Base-by-base conservation (phyloP, 2,329 filamentous ascomycete genomes). In the Sporothrix curviconia region DNA sequence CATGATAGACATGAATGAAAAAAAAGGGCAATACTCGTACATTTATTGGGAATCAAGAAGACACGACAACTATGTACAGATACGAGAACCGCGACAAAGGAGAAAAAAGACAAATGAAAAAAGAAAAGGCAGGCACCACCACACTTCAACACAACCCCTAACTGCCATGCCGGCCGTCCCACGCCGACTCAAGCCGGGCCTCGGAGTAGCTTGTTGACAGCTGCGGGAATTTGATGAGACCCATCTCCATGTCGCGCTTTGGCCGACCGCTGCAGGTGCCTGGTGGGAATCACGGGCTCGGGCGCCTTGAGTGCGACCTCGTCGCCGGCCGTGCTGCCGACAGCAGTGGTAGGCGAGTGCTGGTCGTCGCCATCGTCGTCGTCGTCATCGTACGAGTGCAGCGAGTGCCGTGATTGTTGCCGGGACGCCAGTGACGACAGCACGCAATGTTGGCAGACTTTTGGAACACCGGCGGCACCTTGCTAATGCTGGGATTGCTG, bases 381-480 rank as follows among this genome's bases (percentile, higher is more conserved):
- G 24, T 44, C 24, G 12, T n/a, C 42, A 24, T 8, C 24, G 25
- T 39, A 22, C 34, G 47, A 51, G 44, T 49, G 28, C n/a, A 32
- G 17, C 32, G 55, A 51, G 36, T 43, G 30, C 4, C 50, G 28
- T 3, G 43, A 52, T 32, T 34, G 28, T 11, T 43, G 32, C 12
- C 22, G 37, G 15, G 59, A 53, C 37, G 39, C n/a, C 7, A 58
- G 8, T 7, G 59, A 46, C 32, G 59, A 57, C 42, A 56, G 12
- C 15, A 60, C 25, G 15, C 54, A n/a, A 60, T 40, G 43, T 59
- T 53, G 19, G 52, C 17, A 2, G 55, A 52, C 14, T 53, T 55
- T 15, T 46, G 28, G 24, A n/a, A n/a, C n/a, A n/a, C n/a, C n/a
- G n/a, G n/a, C n/a, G n/a, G n/a, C n/a, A n/a, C n/a, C n/a, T n/a